These are phyloP conservation scores for Aureobasidium leucospermi DNA, from an alignment of 2,329 filamentous ascomycete genomes.

Conservation along the genomic window DNA sequence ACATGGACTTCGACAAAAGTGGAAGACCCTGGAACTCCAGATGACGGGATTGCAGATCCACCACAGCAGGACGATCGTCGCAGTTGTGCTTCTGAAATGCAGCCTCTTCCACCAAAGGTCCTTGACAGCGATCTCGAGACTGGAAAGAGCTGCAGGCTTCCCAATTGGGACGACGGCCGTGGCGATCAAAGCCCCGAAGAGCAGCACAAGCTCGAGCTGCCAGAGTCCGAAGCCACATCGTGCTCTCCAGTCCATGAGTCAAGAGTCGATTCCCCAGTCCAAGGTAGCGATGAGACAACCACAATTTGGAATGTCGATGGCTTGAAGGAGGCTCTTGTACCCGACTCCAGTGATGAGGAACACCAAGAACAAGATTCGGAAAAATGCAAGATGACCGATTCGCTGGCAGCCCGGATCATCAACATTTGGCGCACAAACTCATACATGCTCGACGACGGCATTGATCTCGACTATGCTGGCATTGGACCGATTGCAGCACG, in stretches of 20 bases:
- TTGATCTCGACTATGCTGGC: neutral
- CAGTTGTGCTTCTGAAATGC: constrained; percentile 1
- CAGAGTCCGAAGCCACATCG: neutral
- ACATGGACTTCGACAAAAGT: neutral
- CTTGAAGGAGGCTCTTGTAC: neutral
- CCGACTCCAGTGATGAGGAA: neutral
- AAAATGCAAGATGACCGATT: neutral
- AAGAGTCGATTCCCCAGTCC: neutral
- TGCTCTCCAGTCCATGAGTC: neutral
- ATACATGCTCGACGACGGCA: constrained; percentile 3
- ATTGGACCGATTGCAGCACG: constrained; percentile 11
- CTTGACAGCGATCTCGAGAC: neutral
- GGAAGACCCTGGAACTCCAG: neutral
- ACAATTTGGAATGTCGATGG: neutral
- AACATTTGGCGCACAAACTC: constrained; percentile 10
- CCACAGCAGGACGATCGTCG: neutral
- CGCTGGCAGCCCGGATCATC: neutral
- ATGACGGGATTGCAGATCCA: neutral
- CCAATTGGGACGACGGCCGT: neutral
- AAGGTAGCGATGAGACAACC: neutral
- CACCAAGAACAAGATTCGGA: neutral
- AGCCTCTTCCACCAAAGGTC: neutral
- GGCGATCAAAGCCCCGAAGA: neutral
- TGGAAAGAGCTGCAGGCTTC: neutral
- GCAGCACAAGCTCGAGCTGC: neutral